Evolutionary conservation across 2,329 filamentous ascomycete species (phyloP).

Genomic region (Ascochyta rabiei): DNA sequence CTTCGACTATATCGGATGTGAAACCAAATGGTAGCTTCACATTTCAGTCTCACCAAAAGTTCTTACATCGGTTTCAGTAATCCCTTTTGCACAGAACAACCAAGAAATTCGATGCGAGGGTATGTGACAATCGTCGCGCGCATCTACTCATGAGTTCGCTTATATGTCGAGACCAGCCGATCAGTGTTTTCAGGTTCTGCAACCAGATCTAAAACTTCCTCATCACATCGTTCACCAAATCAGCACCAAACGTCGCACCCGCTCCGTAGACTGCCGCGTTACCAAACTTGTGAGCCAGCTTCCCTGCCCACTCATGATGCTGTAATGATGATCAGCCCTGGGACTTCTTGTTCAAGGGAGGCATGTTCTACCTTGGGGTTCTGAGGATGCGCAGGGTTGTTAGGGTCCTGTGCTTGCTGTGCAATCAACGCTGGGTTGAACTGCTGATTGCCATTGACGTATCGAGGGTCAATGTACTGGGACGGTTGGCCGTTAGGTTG

Average conservation of each 20-base stretch:
- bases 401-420: conserved; percentile 29
- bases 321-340: not conserved
- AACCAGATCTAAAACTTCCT: conserved; percentile 21
- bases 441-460: conserved; percentile 19
- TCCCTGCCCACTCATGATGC: conserved; percentile 30
- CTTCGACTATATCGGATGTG: too few species aligned
- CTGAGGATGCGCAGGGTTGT: conserved; percentile 23
- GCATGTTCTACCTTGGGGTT: conserved; percentile 23
- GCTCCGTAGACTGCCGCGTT: conserved; percentile 27
- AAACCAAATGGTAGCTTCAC: not conserved
- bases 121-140: not conserved
- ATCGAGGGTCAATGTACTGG: conserved; percentile 23
- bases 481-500: conserved; percentile 26
- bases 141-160: not conserved
- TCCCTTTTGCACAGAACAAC: not conserved
- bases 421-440: conserved; percentile 28
- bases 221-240: conserved; percentile 30
- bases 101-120: not conserved
- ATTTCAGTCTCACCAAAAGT: not conserved
- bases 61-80: not conserved
- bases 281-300: conserved; percentile 26
- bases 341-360: too few species aligned
- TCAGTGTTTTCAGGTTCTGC: not conserved
- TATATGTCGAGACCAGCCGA: not conserved
- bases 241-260: conserved; percentile 27